Base-by-base conservation (phyloP, 805 yeast genomes). In the Metschnikowia borealis region DNA sequence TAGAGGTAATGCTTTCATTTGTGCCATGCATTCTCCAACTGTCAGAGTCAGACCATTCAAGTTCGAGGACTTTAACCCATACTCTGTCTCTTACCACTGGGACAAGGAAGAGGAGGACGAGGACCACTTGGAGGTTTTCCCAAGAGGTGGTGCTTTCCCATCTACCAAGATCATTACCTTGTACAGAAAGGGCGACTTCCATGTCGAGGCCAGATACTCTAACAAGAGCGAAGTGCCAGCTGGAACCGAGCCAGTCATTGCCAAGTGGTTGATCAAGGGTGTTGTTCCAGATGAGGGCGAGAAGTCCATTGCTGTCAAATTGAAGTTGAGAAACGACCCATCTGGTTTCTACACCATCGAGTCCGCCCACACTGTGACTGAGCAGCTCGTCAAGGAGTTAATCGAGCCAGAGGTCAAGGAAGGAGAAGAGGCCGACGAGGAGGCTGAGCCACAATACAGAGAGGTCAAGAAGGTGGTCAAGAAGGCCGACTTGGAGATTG, bases 21-120 rank as follows among this genome's bases (percentile, higher is more conserved):
- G 99, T 74, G 99, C 99, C 61, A 88, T 90, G 77, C 98, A 91
- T 80, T 92, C 98, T 34, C 99, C 99, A 74, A 91, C 97, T 58
- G 83, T 94, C 64, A 88, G 99, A 78, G 99, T 94, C 48, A 87
- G 98, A 76, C 97, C 97, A 60, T 94, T 94, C 86, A 92, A 92
- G 77, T 94, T 91, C 69, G 97, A 92, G 78, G 99, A 94, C 71
- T 75, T 84, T 70, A 92, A 91, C 83, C 86, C 84, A 65, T 82
- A 82, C 83, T 84, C 97, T 29, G 97, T 94, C 58, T 86, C 97
- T 38, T 94, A 89, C 83, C 81, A 74, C 73, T 95, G 99, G 98
- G 96, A 85, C 68, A 82, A 91, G 68, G 88, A 88, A 70, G 91
- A 82, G 52, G 98, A 89, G 71, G 98, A 90, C 66, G 86, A 88